These are phyloP conservation scores for Phlyctochytrium arcticum DNA, from an alignment of 192 early-diverging fungal genomes.

Conservation along the genomic window DNA sequence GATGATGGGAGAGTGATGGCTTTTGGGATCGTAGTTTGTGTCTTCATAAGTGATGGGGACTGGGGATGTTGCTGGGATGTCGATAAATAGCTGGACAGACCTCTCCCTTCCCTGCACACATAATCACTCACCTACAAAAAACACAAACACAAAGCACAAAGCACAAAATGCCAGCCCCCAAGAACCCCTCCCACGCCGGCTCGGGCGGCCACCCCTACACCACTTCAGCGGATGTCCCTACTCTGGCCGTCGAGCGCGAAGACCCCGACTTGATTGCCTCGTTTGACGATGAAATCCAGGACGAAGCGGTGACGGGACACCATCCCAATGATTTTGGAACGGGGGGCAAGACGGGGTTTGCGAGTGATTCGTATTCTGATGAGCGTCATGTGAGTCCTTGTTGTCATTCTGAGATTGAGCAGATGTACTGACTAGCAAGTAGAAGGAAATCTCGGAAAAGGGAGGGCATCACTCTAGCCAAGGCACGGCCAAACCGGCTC, in stretches of 20 bases:
- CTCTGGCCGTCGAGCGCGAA: constrained; percentile 28
- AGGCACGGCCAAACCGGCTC: constrained; percentile 7
- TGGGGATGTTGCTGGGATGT: too few species aligned
- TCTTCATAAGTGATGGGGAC: too few species aligned
- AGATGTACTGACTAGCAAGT: background rate
- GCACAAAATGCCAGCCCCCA: constrained; percentile 20
- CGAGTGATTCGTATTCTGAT: constrained; percentile 20
- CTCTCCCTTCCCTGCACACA: too few species aligned
- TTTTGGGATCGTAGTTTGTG: too few species aligned
- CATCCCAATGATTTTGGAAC: constrained; percentile 30
- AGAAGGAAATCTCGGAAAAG: constrained; percentile 20
- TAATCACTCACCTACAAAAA: too few species aligned
- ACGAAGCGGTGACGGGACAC: constrained; percentile 23
- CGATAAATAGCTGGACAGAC: too few species aligned
- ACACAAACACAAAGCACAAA: constrained; percentile 1
- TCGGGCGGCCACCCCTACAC: constrained; percentile 12
- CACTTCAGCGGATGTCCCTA: constrained; percentile 2
- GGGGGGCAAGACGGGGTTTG: constrained; percentile 18
- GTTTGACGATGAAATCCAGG: constrained; percentile 19
- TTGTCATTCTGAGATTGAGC: background rate
- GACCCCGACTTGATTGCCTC: constrained; percentile 16
- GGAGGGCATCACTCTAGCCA: constrained; percentile 10
- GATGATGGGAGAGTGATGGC: too few species aligned
- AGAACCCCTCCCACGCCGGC: constrained; percentile 29
- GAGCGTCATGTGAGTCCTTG: constrained; percentile 11